phyloP scores from a whole-genome alignment of 169 alveolate genomes.

The Perkinsus chesapeaki region DNA sequence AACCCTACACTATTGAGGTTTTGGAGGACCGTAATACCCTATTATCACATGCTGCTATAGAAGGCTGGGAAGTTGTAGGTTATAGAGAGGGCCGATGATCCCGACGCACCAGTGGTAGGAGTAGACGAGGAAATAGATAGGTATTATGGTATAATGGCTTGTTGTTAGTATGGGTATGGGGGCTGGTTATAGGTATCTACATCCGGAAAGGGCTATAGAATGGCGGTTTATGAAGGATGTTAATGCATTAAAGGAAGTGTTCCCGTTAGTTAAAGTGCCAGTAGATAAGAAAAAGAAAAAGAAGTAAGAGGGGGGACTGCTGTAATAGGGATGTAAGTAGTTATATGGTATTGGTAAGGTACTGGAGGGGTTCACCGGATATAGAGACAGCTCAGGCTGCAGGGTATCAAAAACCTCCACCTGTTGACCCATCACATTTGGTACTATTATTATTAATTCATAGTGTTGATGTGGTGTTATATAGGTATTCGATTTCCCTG shows the following conservation, averaged over 20 bases:
- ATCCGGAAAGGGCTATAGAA: not conserved
- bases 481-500: not conserved
- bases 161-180: not conserved
- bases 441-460: not conserved
- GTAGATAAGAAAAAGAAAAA: not conserved
- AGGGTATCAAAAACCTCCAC: not conserved
- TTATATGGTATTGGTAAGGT: not conserved
- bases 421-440: not conserved
- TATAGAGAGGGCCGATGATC: not conserved
- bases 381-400: not conserved
- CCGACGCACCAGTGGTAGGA: not conserved
- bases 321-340: not conserved
- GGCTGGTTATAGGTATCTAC: not conserved
- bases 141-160: not conserved
- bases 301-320: not conserved
- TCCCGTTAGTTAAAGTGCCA: not conserved
- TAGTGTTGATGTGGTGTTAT: not conserved
- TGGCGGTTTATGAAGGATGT: not conserved
- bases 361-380: not conserved
- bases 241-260: not conserved
- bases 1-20: not conserved
- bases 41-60: not conserved
- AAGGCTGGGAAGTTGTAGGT: not conserved
- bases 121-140: not conserved
- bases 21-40: not conserved